phyloP scores from a whole-genome alignment of 1,284 basidiomycete species.

The Papiliotrema fonsecae region DNA sequence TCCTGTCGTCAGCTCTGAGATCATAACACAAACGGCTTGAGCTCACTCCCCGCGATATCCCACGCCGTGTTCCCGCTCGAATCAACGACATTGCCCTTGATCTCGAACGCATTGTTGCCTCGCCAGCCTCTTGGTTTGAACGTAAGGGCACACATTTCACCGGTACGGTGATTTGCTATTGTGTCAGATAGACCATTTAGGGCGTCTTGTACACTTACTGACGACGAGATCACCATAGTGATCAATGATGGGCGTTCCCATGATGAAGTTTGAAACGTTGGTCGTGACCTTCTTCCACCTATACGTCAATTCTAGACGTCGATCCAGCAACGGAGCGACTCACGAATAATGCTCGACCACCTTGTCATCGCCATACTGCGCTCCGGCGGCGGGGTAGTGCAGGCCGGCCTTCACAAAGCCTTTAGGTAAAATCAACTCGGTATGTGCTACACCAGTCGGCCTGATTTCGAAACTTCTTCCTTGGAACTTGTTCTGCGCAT shows the following conservation, averaged over 20 bases:
- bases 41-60: constrained; percentile 77
- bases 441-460: constrained; percentile 90
- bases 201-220: constrained; percentile 44
- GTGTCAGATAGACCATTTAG: not conserved
- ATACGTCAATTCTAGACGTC: constrained; percentile 1
- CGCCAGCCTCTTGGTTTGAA: constrained; percentile 97
- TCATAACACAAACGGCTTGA: not conserved
- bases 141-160: constrained; percentile 81
- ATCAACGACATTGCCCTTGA: constrained; percentile 77
- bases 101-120: constrained; percentile 85
- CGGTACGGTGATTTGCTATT: constrained; percentile 83
- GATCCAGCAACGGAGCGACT: constrained; percentile 2
- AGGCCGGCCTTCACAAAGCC: constrained; percentile 50
- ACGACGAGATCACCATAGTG: constrained; percentile 95
- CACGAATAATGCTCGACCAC: constrained; percentile 46
- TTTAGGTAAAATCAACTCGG: constrained; percentile 71
- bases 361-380: constrained; percentile 32
- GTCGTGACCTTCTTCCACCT: constrained; percentile 75
- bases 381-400: constrained; percentile 43
- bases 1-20: constrained; percentile 42
- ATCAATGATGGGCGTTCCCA: constrained; percentile 89
- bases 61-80: constrained; percentile 63
- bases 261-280: constrained; percentile 87
- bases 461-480: constrained; percentile 95
- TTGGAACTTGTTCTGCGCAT: constrained; percentile 81